Evolutionary conservation across 176 grass and related monocot species (phyloP), one percentile per base, ranked within the genome.

Genomic region (Thalia dealbata): DNA sequence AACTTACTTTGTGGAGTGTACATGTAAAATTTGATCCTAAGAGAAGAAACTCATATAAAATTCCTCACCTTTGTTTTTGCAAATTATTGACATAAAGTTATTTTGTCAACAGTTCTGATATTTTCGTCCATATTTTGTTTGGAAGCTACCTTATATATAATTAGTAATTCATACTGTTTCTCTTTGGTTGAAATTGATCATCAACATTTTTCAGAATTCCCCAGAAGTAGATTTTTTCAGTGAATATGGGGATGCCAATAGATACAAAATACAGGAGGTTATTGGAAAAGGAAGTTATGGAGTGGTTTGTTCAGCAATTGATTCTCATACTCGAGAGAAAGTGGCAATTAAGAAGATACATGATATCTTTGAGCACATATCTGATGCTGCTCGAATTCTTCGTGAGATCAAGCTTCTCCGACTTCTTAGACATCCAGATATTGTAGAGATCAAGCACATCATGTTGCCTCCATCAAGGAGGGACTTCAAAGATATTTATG

Each of bases 271-370:
- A 84, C 90, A 93, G 71, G 95, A 99, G 80, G 90, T 99, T 61
- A 77, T 99, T 85, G 95, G 95, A 50, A 99, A 99, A 61, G 95
- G 95, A 81, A 93, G 95, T 80, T 99, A 99, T 38, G 95, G 95
- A 45, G 95, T 99, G 15, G 95, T 99, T 24, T 93, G 90, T 76
- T 99, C 95, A 1, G 95, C 95, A 72, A 85, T 93, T 64, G 95
- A 99, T 80, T 82, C 89, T 51, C 87, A 93, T 61, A 99, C 90
- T 0, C 87, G 90, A 64, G 95, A 93, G 66, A 99, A 91, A 81
- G 95, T 99, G 35, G 95, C 95, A 3, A 99, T 99, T 55, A 99
- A 99, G 72, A 99, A 99, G 79, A 99, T 99, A 79, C 87, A 99
- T 60, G 95, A 88, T 79, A 99, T 99, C 61, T 99, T 99, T 70